phyloP scores from a whole-genome alignment of 202 grass and related monocot species.

The Eragrostis tef region DNA sequence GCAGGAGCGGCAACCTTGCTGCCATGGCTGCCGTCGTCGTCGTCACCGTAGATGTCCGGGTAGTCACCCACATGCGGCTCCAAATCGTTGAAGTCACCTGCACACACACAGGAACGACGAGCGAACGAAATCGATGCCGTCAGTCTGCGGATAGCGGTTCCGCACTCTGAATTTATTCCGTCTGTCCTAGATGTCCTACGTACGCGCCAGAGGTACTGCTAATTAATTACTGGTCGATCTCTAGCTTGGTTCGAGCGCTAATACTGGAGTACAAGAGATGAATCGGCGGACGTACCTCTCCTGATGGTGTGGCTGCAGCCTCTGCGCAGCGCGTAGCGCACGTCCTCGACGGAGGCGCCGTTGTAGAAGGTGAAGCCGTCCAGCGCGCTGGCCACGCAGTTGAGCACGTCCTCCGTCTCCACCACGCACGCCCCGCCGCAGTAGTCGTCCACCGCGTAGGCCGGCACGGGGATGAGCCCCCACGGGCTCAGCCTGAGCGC shows the following conservation, averaged over 20 bases:
- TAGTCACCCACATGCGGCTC: conserved; percentile 44
- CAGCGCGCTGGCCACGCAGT: conserved; percentile 57
- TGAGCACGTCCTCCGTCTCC: conserved; percentile 70
- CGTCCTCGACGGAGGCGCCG: conserved; percentile 61
- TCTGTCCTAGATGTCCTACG: too few species aligned
- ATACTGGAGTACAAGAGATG: background rate
- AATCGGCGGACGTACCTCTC: conserved; percentile 27
- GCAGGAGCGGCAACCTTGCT: background rate
- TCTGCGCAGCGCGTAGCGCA: conserved; percentile 50
- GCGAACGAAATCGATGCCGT: too few species aligned
- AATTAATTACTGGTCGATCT: too few species aligned
- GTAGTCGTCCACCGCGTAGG: conserved; percentile 50
- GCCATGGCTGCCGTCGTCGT: conserved; percentile 9
- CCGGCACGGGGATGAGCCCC: conserved; percentile 54
- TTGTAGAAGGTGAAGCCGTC: conserved; percentile 67
- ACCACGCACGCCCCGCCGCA: conserved; percentile 69
- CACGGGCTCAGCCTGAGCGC: conserved; percentile 47
- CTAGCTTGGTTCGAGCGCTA: too few species aligned
- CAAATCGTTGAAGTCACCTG: conserved; percentile 62
- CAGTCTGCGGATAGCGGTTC: background rate
- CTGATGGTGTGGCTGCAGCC: conserved; percentile 56
- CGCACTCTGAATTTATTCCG: too few species aligned
- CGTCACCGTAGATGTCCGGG: conserved; percentile 45
- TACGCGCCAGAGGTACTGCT: too few species aligned
- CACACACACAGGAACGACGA: background rate